Conservation (phyloP, 2,329 filamentous ascomycete genomes). For the Lasiodiplodia hormozganensis region DNA sequence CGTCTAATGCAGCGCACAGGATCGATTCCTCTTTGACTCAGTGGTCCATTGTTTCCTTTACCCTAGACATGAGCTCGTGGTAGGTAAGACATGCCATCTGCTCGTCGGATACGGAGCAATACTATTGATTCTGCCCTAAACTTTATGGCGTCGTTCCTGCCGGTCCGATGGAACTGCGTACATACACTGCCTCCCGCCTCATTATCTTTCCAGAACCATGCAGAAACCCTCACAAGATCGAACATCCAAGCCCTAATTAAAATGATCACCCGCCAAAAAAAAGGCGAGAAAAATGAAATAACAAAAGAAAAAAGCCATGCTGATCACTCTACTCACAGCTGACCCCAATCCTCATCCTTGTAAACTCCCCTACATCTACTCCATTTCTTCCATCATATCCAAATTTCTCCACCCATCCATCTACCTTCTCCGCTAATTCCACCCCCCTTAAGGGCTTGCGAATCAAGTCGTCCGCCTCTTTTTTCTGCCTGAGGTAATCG, state of each 20-base stretch:
- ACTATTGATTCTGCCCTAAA: neutral
- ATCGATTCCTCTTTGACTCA: neutral
- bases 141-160: neutral
- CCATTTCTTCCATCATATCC: neutral
- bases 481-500: neutral
- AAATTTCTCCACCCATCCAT: neutral
- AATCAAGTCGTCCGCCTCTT: neutral
- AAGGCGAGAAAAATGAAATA: no score
- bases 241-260: neutral
- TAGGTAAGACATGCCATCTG: no score
- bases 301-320: neutral
- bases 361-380: neutral
- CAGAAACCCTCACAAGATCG: neutral
- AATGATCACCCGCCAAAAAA: neutral
- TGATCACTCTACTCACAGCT: neutral
- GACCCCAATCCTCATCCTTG: neutral
- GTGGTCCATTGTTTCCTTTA: neutral
- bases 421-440: neutral
- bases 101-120: no score
- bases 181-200: no score
- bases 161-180: no score
- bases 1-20: neutral
- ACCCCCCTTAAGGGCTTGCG: neutral
- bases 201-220: neutral
- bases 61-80: neutral